Conservation (phyloP, 441 rosid species). For the Daphne laureola region DNA sequence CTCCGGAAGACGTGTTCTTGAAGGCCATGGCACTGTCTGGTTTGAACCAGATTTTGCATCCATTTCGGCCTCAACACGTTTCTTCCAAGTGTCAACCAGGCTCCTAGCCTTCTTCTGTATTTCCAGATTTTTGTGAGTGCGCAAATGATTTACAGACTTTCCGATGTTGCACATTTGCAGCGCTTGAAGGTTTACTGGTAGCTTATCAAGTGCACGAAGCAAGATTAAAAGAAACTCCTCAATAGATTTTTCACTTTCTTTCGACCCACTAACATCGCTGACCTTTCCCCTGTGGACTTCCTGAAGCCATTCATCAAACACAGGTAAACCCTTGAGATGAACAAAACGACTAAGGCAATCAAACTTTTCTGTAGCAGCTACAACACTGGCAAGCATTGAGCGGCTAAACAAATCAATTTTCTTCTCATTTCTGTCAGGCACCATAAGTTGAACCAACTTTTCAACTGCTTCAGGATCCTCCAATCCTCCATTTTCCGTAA, state of each 20-base stretch:
- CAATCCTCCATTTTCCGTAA: conserved; percentile 78
- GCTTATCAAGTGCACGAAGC: conserved; percentile 87
- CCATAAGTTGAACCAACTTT: conserved; percentile 74
- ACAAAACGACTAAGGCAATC: conserved; percentile 83
- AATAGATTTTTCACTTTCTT: conserved; percentile 58
- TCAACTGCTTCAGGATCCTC: conserved; percentile 75
- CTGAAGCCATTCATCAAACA: conserved; percentile 98
- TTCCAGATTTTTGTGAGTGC: conserved; percentile 71
- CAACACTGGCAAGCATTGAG: conserved; percentile 66
- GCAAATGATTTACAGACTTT: conserved; percentile 90
- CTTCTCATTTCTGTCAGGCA: conserved; percentile 54
- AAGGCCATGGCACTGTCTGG: conserved; percentile 59
- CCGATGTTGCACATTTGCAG: conserved; percentile 89
- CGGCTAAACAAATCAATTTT: conserved; percentile 68
- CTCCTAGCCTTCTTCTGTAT: conserved; percentile 92
- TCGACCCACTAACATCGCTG: conserved; percentile 57
- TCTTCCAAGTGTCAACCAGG: conserved; percentile 97
- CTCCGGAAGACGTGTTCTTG: conserved; percentile 52
- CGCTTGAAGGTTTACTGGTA: conserved; percentile 89
- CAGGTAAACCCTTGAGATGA: conserved; percentile 79
- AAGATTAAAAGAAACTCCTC: conserved; percentile 77
- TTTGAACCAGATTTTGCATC: conserved; percentile 67
- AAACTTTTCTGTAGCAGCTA: conserved; percentile 73
- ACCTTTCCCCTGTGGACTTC: conserved; percentile 88
- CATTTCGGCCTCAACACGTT: conserved; percentile 96